phyloP scores from a whole-genome alignment of 208 protist genomes.

The Crithidia fasciculata region DNA sequence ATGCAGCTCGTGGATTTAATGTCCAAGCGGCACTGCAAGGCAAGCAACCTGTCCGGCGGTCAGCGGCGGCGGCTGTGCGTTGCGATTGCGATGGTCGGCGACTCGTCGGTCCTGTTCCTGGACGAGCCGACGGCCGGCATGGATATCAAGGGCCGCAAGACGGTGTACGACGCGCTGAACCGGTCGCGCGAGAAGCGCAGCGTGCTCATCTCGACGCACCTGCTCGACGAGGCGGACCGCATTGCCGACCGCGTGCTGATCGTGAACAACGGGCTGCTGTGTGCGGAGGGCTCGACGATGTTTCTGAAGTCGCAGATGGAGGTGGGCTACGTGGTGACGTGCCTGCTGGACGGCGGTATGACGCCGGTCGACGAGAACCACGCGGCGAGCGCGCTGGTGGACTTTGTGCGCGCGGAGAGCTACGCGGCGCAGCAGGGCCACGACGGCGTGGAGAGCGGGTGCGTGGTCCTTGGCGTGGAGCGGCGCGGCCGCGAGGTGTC shows the following conservation, averaged over 20 bases:
- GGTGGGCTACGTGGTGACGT: slow-evolving; percentile 76
- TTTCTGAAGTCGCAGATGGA: slow-evolving; percentile 83
- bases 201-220: slow-evolving; percentile 88
- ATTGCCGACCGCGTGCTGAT: slow-evolving; percentile 94
- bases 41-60: slow-evolving; percentile 70
- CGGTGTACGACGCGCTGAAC: slow-evolving; percentile 77
- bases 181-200: slow-evolving; percentile 49
- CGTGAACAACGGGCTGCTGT: slow-evolving; percentile 77
- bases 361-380: slow-evolving; percentile 43
- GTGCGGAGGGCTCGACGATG: slow-evolving; percentile 69
- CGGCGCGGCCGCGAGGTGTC: slow-evolving; percentile 75
- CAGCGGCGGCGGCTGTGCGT: slow-evolving; percentile 87
- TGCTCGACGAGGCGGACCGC: slow-evolving; percentile 97
- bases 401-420: slow-evolving; percentile 60
- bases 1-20: slow-evolving; percentile 61
- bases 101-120: slow-evolving; percentile 76
- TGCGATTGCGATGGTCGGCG: slow-evolving; percentile 86
- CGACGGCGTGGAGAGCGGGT: not conserved
- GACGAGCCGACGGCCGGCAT: slow-evolving; percentile 94
- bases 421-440: slow-evolving; percentile 36
- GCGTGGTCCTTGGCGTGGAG: slow-evolving; percentile 60
- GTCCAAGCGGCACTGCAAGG: slow-evolving; percentile 58
- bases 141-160: slow-evolving; percentile 78
- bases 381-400: slow-evolving; percentile 45
- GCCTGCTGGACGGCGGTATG: slow-evolving; percentile 60